Evolutionary conservation across 768 basidiomycete genomes (phyloP), one percentile per base, ranked within the genome.

Genomic region (Kwoniella botswanensis): DNA sequence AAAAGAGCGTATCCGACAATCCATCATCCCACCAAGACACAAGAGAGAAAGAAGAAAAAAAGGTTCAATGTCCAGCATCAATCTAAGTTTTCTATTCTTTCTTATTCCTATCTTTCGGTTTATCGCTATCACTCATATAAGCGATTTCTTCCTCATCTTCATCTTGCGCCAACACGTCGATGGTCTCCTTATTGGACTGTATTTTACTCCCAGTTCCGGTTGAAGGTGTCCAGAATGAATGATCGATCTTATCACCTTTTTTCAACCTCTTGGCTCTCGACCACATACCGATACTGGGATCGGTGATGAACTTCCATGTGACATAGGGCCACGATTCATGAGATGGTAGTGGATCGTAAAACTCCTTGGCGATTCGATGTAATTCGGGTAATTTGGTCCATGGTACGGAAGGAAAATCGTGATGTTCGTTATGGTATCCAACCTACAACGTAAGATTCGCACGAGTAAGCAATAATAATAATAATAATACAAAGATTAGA

Each of bases 351-450:
- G 86, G 88, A 74, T 93, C 92, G 85, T 99, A 99, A 81, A 91
- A 94, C 83, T 98, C 96, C 3, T 91, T 91, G 7, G 94, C 96
- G 35, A 97, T 87, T 2, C 87, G 87, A 41, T 90, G 89, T 22
- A 99, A 88, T 5, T 88, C 88, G 1, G 94, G 93, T 0, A 98
- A 87, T 24, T 92, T 89, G 18, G 95, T 98, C 97, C 97, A 99
- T 1, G 97, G 88, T 0, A 99, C 85, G 13, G 94, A 94, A 9
- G 97, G 95, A 84, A 99, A 98, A 85, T 99, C 97, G 84, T 99
- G 97, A 84, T 99, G 97, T 79, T 98, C 97, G 84, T 99, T 98
- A 83, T 99, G 97, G 82, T 98, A 98, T 50, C 97, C 97, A 75
- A 98, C 93, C 93, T 94, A 74, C 43, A 29, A 4, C 6, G 7